Conservation (phyloP, 2,329 filamentous ascomycete species). For the Curvularia verruculosa region DNA sequence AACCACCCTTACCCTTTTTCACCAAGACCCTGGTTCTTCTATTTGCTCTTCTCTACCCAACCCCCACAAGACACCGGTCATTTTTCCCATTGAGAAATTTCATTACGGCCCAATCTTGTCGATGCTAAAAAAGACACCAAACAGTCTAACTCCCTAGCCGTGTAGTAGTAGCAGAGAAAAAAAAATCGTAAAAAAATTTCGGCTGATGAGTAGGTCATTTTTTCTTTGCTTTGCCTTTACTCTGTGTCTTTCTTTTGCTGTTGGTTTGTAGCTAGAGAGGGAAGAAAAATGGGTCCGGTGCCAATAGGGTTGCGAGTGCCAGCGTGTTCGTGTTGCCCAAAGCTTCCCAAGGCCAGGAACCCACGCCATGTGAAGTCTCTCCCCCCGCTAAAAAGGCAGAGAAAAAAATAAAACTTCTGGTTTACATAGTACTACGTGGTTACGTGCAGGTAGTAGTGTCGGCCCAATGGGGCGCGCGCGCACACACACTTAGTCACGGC, state of each 20-base stretch:
- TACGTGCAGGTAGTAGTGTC: constrained; percentile 1
- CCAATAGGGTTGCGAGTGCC: constrained; percentile 4
- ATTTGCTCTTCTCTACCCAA: too few species aligned
- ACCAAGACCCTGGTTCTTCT: background rate
- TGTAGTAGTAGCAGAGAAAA: too few species aligned
- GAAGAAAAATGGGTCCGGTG: constrained; percentile 7
- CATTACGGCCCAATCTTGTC: background rate
- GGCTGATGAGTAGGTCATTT: too few species aligned
- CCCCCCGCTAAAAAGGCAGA: too few species aligned
- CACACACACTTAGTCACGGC: too few species aligned
- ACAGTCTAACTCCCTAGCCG: too few species aligned
- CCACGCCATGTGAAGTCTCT: constrained; percentile 1
- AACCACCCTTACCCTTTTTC: background rate
- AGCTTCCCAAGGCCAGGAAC: constrained; percentile 1
- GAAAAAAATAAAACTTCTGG: too few species aligned
- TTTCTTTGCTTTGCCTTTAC: too few species aligned
- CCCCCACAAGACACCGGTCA: constrained; percentile 15
- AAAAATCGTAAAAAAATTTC: too few species aligned
- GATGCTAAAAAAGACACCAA: too few species aligned
- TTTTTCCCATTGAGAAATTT: background rate
- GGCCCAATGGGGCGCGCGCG: constrained; percentile 8
- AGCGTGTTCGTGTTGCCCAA: constrained; percentile 13
- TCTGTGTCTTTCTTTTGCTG: background rate
- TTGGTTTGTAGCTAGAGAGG: background rate
- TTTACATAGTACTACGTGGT: too few species aligned